Base-by-base conservation (phyloP, 257 asterid species). In the Leonotis leonurus region DNA sequence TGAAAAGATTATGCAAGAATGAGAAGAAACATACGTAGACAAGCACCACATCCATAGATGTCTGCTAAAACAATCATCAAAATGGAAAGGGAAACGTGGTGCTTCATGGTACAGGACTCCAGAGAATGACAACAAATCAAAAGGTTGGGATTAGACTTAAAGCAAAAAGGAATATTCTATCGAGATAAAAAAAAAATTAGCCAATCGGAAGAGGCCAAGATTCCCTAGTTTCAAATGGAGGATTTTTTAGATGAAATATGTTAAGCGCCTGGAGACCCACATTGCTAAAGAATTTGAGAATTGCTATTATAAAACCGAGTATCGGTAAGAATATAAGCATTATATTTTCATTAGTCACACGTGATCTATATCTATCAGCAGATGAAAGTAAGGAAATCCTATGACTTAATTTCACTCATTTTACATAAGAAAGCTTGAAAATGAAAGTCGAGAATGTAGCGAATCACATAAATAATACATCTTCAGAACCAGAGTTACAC, bases 71-170 rank as follows among this genome's bases (percentile, higher is more conserved):
- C 60, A 35, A 55, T 36, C 56, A 22, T 55, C 36, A 56, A 17
- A 39, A 20, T 13, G 40, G 9, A 53, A 21, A 45, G 43, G 60
- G 32, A 33, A 44, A 43, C 14, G 10, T 37, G 45, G 61, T 27
- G 37, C 43, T 44, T 45, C 24, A 56, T 24, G 32, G 48, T 61
- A 48, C 11, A 24, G 5, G 66, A 14, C 40, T 55, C 56, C 57
- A 8, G 18, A 44, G 52, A 17, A 56, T 56, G 58, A 44, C 48
- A 56, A 11, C 65, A 66, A 44, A 56, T 45, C 29, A 30, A 40
- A 13, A 55, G 8, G 37, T 20, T 64, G 40, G 24, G 10, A 24
- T 18, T 59, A 50, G 39, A 41, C 53, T 30, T 48, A 48, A 21
- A 62, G 35, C 14, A 49, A 30, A 50, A 40, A 11, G 24, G 59